Evolutionary conservation across 2,329 filamentous ascomycete genomes (phyloP).

Genomic region (Clarireedia hainanense): DNA sequence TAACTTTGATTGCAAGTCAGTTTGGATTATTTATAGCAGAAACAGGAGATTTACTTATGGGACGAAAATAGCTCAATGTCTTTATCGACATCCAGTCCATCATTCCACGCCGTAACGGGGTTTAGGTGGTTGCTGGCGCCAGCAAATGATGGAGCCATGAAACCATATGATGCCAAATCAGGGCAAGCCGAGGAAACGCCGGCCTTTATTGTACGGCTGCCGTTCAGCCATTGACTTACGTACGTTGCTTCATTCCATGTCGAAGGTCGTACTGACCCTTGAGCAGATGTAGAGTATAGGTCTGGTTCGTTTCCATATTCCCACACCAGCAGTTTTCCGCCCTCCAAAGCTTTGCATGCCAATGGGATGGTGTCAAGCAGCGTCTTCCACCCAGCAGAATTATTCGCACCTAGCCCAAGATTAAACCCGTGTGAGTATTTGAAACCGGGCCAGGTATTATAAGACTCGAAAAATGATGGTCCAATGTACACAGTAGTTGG

Average conservation of each 20-base stretch:
- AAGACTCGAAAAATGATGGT: conserved; percentile 55
- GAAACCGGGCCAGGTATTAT: conserved; percentile 45
- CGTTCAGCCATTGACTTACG: conserved; percentile 50
- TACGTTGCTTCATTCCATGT: conserved; percentile 48
- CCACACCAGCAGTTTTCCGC: conserved; percentile 46
- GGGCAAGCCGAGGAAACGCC: conserved; percentile 43
- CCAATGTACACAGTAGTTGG: conserved; percentile 54
- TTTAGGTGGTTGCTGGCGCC: conserved; percentile 44
- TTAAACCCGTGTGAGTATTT: conserved; percentile 58
- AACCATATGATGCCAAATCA: conserved; percentile 40
- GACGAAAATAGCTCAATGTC: conserved; percentile 47
- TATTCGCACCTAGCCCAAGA: conserved; percentile 42
- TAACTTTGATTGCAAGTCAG: conserved; percentile 38
- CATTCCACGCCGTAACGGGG: conserved; percentile 41
- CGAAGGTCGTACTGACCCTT: conserved; percentile 42
- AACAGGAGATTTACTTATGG: conserved; percentile 43
- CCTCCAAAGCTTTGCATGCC: conserved; percentile 47
- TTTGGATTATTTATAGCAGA: not conserved
- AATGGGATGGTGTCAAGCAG: conserved; percentile 47
- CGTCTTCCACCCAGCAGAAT: conserved; percentile 41
- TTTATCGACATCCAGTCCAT: conserved; percentile 41
- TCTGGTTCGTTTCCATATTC: conserved; percentile 61
- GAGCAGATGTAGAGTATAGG: conserved; percentile 44
- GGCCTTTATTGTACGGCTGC: conserved; percentile 40
- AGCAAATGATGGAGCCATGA: conserved; percentile 51